phyloP scores from a whole-genome alignment of 2,329 filamentous ascomycete genomes.

The Diaporthe caulivora region DNA sequence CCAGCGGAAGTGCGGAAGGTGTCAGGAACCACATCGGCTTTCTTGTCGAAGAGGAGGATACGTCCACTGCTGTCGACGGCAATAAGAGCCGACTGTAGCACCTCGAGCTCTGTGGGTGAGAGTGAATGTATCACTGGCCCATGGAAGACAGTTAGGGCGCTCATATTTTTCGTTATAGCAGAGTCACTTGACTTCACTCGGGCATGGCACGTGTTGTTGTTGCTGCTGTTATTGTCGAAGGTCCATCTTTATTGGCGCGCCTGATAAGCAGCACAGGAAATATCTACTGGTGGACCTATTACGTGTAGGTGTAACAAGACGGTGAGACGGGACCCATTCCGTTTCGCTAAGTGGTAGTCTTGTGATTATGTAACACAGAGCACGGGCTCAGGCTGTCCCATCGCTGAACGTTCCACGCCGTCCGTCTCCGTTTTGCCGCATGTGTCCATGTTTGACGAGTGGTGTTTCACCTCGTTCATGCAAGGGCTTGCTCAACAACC shows the following conservation, averaged over 20 bases:
- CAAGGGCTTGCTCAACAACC: neutral
- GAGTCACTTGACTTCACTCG: too few relatives aligned
- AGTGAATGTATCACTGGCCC: constrained; percentile 36
- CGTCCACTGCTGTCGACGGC: constrained; percentile 43
- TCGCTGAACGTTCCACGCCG: neutral
- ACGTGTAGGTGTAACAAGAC: neutral
- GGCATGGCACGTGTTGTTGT: neutral
- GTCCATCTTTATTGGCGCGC: too few relatives aligned
- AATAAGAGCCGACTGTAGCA: constrained; percentile 36
- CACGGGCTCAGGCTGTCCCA: neutral
- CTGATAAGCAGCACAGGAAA: constrained; percentile 2
- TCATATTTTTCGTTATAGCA: neutral
- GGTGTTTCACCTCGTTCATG: neutral
- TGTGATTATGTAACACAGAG: neutral
- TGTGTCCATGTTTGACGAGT: constrained; percentile 5
- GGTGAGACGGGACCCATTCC: neutral
- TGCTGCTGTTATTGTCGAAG: too few relatives aligned
- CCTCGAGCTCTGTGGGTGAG: constrained; percentile 30
- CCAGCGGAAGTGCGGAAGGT: constrained; percentile 34
- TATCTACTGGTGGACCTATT: too few relatives aligned
- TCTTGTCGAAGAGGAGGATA: constrained; percentile 45
- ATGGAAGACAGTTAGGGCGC: constrained; percentile 22
- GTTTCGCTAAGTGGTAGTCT: accelerated
- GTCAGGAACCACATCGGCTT: constrained; percentile 34
- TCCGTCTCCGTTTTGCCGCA: neutral